A percentile compares a stretch with the other conserved stretches of the same genome.
These are phyloP conservation scores for Juncus effusus DNA, from an alignment of 176 grass and related monocot species.

Conservation along the genomic window DNA sequence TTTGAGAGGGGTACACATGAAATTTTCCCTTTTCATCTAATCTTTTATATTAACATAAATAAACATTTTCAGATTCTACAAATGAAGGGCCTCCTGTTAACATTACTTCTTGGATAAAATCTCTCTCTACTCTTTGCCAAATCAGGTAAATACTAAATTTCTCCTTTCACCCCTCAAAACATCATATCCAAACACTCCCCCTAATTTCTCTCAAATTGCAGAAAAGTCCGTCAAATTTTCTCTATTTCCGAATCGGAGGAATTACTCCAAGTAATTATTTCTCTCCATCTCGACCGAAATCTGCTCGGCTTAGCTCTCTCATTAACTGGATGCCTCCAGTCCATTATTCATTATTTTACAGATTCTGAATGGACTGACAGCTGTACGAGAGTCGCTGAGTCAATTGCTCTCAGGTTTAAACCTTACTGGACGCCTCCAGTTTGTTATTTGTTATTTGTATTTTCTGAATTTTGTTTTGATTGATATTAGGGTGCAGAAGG, in stretches of 20 bases:
- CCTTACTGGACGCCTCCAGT: neutral
- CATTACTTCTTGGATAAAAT: constrained; percentile 69
- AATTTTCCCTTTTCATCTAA: too few species aligned
- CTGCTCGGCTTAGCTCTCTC: constrained; percentile 55
- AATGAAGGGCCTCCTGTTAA: constrained; percentile 61
- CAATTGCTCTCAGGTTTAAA: constrained; percentile 52
- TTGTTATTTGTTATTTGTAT: neutral
- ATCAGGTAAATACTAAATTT: constrained; percentile 50
- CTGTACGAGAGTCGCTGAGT: constrained; percentile 48
- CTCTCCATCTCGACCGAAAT: constrained; percentile 54
- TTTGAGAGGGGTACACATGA: too few species aligned
- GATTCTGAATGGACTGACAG: constrained; percentile 63
- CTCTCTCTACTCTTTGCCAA: constrained; percentile 74
- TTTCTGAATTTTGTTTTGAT: too few species aligned
- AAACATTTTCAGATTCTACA: constrained; percentile 30
- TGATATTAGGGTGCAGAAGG: constrained; percentile 48
- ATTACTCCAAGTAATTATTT: constrained; percentile 59
- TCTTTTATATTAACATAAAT: too few species aligned
- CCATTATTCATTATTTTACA: constrained; percentile 54
- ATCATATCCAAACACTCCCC: neutral
- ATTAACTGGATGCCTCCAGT: constrained; percentile 62
- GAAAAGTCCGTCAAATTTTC: constrained; percentile 54
- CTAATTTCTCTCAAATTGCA: constrained; percentile 37
- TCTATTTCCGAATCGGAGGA: constrained; percentile 66
- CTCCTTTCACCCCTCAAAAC: neutral